Base-by-base conservation (phyloP, 148 eudicot species). In the Silene uniflora region DNA sequence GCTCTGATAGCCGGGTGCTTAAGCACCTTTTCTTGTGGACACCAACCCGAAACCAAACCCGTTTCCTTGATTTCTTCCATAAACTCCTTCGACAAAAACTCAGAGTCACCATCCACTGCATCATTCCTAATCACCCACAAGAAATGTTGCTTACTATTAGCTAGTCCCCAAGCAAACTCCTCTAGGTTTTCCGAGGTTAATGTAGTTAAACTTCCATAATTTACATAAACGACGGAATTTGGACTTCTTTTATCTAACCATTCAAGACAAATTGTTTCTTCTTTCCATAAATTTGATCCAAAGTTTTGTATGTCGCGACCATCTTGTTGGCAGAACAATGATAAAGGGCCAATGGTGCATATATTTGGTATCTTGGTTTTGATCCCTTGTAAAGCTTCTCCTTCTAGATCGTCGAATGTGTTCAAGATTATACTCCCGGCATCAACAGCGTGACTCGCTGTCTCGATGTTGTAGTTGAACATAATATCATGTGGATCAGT, bases 221-320 rank as follows among this genome's bases (percentile, higher is more conserved):
- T n/a, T n/a, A n/a, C n/a, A n/a, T n/a, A n/a, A n/a, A n/a, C n/a
- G n/a, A 67, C 85, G 3, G 85, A 78, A 16, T 25, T 63, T 32
- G 85, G 81, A 9, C 72, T 73, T 44, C 66, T 79, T 23, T 61
- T 46, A 17, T 87, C 79, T 10, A 87, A 63, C 90, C 90, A 87
- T 47, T 81, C 63, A 18, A 87, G 10, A 80, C 90, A 87, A 35
- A 10, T 47, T 0, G 39, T 23, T 58, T 87, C 89, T 69, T 82
- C 81, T 55, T 81, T 78, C 89, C 89, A 87, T 19, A 87, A 56
- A 69, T 73, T 84, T 22, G 77, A 74, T 54, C 63, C 78, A 14
- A 49, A 64, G 0, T 47, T 18, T 11, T 10, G 62, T 24, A 27
- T 8, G 0, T 47, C 52, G 52, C 10, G 8, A 47, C 52, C 29